A percentile compares a stretch with the other conserved stretches of the same genome.
Conservation (phyloP, 768 basidiomycete genomes). For the Naganishia randhawae region DNA sequence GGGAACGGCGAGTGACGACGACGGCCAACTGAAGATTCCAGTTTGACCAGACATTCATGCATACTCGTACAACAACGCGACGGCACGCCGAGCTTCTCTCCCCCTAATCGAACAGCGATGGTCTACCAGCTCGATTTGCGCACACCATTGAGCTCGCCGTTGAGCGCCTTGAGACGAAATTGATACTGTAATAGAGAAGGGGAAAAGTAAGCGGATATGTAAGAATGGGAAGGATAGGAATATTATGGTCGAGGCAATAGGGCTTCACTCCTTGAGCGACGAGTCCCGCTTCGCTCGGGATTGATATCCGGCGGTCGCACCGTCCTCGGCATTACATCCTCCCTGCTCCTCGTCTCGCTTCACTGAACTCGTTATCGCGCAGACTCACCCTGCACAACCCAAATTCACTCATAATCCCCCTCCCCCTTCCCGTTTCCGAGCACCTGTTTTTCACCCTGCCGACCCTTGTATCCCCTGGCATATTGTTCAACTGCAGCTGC, state of each 20-base stretch:
- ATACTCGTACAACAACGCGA: not conserved
- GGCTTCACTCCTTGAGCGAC: not conserved
- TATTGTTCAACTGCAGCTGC: constrained; percentile 85
- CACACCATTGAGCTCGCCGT: constrained; percentile 79
- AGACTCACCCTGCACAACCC: constrained; percentile 69
- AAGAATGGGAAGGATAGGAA: not conserved
- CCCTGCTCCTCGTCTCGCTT: not conserved
- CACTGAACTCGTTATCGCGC: not conserved
- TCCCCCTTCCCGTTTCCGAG: constrained; percentile 73
- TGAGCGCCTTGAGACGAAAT: constrained; percentile 78
- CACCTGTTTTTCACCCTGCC: constrained; percentile 86
- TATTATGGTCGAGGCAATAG: too few species aligned
- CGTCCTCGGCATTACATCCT: not conserved
- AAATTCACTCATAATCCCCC: constrained; percentile 81
- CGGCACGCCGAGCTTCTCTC: not conserved
- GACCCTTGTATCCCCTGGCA: constrained; percentile 76
- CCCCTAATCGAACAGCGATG: not conserved
- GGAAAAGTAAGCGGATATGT: not conserved
- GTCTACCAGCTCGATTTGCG: constrained; percentile 82
- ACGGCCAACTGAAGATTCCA: too few species aligned
- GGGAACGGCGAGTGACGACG: too few species aligned
- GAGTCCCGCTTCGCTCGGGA: not conserved
- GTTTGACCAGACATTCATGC: not conserved
- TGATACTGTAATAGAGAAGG: constrained; percentile 62
- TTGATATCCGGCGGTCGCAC: not conserved